phyloP scores from a whole-genome alignment of 768 basidiomycete genomes.

The Chalciporus chontae region DNA sequence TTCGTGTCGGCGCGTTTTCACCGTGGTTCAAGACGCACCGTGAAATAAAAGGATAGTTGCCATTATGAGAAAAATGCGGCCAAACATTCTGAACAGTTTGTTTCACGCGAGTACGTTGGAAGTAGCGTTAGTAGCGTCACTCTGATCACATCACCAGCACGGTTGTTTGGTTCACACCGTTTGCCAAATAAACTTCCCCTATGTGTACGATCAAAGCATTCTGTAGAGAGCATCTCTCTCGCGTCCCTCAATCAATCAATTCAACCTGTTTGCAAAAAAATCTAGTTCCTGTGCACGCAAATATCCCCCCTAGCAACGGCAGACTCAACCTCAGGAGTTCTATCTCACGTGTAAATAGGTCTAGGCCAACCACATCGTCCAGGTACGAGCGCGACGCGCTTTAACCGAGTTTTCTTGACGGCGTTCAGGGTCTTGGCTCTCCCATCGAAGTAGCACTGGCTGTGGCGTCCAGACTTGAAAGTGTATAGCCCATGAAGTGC shows the following conservation, averaged over 20 bases:
- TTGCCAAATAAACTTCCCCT: slow-evolving; percentile 8
- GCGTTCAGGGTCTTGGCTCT: neutral
- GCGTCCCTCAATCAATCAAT: too few species aligned
- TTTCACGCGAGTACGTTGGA: neutral
- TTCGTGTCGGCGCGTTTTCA: neutral
- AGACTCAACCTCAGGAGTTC: too few species aligned
- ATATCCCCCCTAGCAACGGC: neutral
- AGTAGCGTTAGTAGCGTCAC: too few species aligned
- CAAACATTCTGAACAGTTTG: slow-evolving; percentile 45
- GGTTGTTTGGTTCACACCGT: slow-evolving; percentile 5
- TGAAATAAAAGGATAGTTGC: slow-evolving; percentile 51
- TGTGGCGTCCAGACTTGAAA: neutral
- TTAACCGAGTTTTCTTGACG: neutral
- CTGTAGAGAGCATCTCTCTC: too few species aligned
- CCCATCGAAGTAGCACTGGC: neutral
- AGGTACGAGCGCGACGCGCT: too few species aligned
- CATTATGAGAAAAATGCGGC: slow-evolving; percentile 43
- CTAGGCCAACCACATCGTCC: too few species aligned
- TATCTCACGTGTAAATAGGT: too few species aligned
- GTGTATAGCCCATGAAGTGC: neutral
- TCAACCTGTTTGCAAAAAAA: neutral
- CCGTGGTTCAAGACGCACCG: slow-evolving; percentile 34
- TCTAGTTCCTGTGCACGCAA: neutral
- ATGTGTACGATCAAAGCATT: too few species aligned
- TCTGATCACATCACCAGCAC: too few species aligned